Conservation (phyloP, 2,329 filamentous ascomycete genomes). For the Phialophora tarda region DNA sequence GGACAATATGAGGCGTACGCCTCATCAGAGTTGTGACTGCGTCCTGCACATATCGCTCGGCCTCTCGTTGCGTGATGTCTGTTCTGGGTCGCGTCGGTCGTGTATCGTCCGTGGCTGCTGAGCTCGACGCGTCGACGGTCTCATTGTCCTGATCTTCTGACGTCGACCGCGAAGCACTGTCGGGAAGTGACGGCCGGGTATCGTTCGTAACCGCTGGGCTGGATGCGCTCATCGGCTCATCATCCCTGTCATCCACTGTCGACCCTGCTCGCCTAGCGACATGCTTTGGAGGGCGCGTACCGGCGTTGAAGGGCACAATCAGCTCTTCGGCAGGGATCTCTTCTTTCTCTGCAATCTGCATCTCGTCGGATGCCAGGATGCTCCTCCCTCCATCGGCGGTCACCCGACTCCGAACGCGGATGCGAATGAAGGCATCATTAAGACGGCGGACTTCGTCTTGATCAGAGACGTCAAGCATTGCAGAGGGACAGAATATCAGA, state of each 20-base stretch:
- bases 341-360: not conserved
- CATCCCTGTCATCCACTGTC: not conserved
- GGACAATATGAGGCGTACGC: not conserved
- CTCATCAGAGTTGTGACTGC: not conserved
- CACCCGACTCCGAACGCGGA: constrained; percentile 50
- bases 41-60: not conserved
- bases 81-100: not conserved
- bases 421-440: constrained; percentile 45
- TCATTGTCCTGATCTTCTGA: not conserved
- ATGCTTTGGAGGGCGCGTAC: not conserved
- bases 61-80: not conserved
- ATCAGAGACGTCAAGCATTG: constrained; percentile 46
- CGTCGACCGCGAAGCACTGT: not conserved
- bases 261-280: not conserved
- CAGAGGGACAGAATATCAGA: constrained; percentile 56
- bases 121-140: not conserved
- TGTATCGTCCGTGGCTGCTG: not conserved
- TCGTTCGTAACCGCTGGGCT: not conserved
- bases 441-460: constrained; percentile 36
- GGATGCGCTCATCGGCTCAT: not conserved
- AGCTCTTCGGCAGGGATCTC: constrained; percentile 8
- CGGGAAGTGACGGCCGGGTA: not conserved
- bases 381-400: constrained; percentile 54
- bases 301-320: constrained; percentile 13
- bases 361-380: constrained; percentile 42